Evolutionary conservation across 169 alveolate genomes (phyloP), one percentile per base, ranked within the genome.

Genomic region (Theileria parva): DNA sequence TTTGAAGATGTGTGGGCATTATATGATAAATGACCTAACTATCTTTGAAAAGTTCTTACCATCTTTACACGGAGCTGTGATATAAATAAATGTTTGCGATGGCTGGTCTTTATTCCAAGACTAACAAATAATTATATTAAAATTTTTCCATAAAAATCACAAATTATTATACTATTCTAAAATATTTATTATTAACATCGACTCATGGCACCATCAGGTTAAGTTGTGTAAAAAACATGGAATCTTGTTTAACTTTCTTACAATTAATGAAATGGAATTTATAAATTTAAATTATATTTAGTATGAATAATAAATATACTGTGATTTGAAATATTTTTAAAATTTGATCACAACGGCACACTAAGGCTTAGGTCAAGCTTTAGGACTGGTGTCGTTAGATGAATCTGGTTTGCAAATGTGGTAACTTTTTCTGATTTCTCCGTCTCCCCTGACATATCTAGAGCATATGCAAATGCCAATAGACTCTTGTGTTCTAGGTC

Each of bases 301-400:
- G 8, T 27, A 13, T 60, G 39, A 60, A 28, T 8, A 28, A 60
- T 60, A 60, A 44, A 44, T 44, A 4, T 44, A 44, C 17, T 44
- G 8, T 13, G 2, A 44, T 44, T 44, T 7, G 15, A 13, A 13
- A 11, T 44, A 13, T 44, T 44, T 44, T 44, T 44, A 44, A 57
- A 19, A 57, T 6, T 57, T 37, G 17, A 13, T 80, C 65, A 80
- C 72, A 80, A 77, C 34, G 88, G 83, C 13, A 60, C 51, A 25
- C 65, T 51, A 21, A 80, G 78, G 75, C 88, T 73, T n/a, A 80
- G 81, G 71, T 80, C 88, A 27, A 70, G 50, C 51, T 74, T 73
- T 51, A 80, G 53, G 3, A 65, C 51, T 11, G 88, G 88, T 5
- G 84, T 74, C 13, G 88, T 65, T 51, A 80, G 17, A 27, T 67